Evolutionary conservation across 176 grass and related monocot genomes (phyloP).

Genomic region (Oryza rufipogon): DNA sequence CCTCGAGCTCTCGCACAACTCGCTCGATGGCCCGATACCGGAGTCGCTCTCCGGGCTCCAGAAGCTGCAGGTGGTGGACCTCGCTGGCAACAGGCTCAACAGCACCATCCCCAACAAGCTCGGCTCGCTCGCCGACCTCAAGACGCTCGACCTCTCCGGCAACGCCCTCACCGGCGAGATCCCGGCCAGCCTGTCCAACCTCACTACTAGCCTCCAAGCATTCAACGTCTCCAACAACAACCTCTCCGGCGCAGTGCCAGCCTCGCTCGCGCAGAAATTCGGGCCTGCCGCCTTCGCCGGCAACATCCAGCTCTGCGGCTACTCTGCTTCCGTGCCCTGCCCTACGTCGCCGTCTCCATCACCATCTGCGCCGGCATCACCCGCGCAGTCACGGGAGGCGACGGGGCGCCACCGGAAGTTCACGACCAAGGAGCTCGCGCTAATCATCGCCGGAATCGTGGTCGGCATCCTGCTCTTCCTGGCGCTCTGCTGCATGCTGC

Average conservation of each 20-base stretch:
- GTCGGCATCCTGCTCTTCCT: conserved; percentile 51
- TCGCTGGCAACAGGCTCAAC: conserved; percentile 52
- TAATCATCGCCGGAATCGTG: conserved; percentile 58
- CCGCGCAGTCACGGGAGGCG: not conserved
- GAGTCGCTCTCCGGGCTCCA: conserved; percentile 23
- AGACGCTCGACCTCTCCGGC: conserved; percentile 63
- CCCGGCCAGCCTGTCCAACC: conserved; percentile 60
- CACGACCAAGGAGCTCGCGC: conserved; percentile 50
- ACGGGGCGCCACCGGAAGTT: conserved; percentile 10
- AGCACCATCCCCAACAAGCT: conserved; percentile 53
- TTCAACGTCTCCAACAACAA: conserved; percentile 80
- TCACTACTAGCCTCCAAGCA: conserved; percentile 49
- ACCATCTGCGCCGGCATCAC: conserved; percentile 16
- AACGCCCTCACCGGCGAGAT: conserved; percentile 59
- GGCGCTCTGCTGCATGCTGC: conserved; percentile 64
- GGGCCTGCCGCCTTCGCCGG: conserved; percentile 58
- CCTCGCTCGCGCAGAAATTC: conserved; percentile 56
- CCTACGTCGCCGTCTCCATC: conserved; percentile 18
- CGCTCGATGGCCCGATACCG: conserved; percentile 43
- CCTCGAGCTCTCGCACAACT: conserved; percentile 55
- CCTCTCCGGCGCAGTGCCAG: conserved; percentile 57
- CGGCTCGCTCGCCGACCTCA: conserved; percentile 54
- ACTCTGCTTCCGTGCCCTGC: conserved; percentile 53
- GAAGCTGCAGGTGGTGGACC: conserved; percentile 54
- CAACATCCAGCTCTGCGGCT: conserved; percentile 75